Evolutionary conservation across 208 protist genomes (phyloP), one percentile per base, ranked within the genome.

Genomic region (Acanthamoeba lenticulata): DNA sequence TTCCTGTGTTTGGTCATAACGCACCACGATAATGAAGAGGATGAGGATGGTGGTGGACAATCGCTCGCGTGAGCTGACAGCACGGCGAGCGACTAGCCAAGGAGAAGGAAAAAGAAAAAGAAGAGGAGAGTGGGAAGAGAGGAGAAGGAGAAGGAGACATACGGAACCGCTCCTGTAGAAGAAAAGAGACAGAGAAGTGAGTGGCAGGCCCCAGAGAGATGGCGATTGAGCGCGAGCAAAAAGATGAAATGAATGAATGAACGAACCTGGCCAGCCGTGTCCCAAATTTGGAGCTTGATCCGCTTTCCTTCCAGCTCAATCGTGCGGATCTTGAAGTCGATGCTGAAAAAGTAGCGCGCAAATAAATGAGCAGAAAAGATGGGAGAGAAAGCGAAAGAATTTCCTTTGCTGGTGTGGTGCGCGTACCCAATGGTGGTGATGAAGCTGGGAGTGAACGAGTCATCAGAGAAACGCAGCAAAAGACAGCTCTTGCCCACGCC

Each of bases 271-370:
- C 98, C 97, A 1, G 98, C 98, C 7, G 97, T 98, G 94, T 98
- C 98, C 98, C 95, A 96, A n/a, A 96, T 90, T 93, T 99, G 98
- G 45, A 99, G 95, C 94, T 99, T 99, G 57, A 98, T 96, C 7
- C 97, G 95, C 94, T 98, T 98, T 19, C 97, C 98, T 69, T 69
- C 34, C 17, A 98, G 74, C 95, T 99, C 98, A 57, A 99, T 97
- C 32, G 98, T 99, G 85, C 98, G 97, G 95, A 99, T 99, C 96
- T 99, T 99, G 45, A 99, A 99, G 91, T 99, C 98, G 24, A 99
- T 98, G 47, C 97, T 97, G 34, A 19, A 21, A 21, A 19, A 57
- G 52, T 15, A 29, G 29, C 60, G 11, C 60, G 5, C 29, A 42
- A 86, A 5, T n/a, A n/a, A 86, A 52, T 47, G 2, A 86, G 34